These are phyloP conservation scores for Lobosporangium transversale DNA, from an alignment of 192 early-diverging fungal genomes.

Conservation along the genomic window DNA sequence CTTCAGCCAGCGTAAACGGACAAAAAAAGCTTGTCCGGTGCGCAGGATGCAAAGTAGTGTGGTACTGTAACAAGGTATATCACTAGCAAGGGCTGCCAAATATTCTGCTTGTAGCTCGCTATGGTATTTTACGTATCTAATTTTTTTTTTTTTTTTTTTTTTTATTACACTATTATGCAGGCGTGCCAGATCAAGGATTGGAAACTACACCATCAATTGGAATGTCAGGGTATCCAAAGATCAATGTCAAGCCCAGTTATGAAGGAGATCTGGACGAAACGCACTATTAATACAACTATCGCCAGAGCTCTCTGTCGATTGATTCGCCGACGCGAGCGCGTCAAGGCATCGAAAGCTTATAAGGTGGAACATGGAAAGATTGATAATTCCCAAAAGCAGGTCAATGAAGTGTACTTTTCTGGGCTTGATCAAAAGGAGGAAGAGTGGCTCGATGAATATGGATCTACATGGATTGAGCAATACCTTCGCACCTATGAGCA, in stretches of 20 bases:
- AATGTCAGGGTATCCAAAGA: constrained; percentile 46
- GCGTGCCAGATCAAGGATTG: constrained; percentile 45
- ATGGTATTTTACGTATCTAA: background rate
- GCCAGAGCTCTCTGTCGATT: constrained; percentile 32
- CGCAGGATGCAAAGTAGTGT: constrained; percentile 36
- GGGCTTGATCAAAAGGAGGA: constrained; percentile 49
- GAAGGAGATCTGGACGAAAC: constrained; percentile 43
- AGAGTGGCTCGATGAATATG: constrained; percentile 42
- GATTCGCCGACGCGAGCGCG: constrained; percentile 38
- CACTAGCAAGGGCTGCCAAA: background rate
- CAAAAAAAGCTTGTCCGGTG: constrained; percentile 43
- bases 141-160: background rate
- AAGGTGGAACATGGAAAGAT: constrained; percentile 28
- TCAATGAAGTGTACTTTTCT: constrained; percentile 40
- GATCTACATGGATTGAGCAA: constrained; percentile 30
- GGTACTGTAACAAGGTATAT: constrained; percentile 49
- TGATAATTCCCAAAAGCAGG: constrained; percentile 30
- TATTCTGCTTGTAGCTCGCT: background rate
- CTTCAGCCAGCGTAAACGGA: background rate
- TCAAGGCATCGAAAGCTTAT: constrained; percentile 16
- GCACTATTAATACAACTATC: constrained; percentile 26
- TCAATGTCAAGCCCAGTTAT: constrained; percentile 21
- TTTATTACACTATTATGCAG: constrained; percentile 8
- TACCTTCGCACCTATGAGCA: constrained; percentile 18
- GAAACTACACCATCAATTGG: constrained; percentile 47